Base-by-base conservation (phyloP, 106 monocot genomes). In the Platanthera guangdongensis region DNA sequence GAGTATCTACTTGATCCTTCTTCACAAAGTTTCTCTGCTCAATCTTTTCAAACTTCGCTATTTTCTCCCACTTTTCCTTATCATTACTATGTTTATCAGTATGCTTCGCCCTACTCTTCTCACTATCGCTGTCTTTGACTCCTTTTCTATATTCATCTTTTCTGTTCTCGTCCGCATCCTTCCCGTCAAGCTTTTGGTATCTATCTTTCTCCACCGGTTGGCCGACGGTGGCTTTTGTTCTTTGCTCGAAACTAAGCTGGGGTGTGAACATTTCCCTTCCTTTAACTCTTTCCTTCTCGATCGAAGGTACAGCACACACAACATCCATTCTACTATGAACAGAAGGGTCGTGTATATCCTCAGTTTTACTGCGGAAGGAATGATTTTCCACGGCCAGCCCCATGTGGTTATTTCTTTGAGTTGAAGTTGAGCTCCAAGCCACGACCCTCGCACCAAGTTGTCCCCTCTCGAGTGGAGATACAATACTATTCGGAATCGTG, bases 21-120 rank as follows among this genome's bases (percentile, higher is more conserved):
- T 74, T 75, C 53, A 47, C 73, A 65, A 15, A 68, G 21, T 79
- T 85, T 63, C 15, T 72, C 28, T 78, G 73, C 75, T 85, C 82
- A 54, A 46, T 48, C 45, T 45, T 14, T 70, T 86, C 82, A 45
- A 48, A 28, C 64, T 84, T 80, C 71, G 63, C 77, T 54, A 47
- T 82, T 70, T 83, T 83, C 52, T 77, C 80, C 72, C 64, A 73
- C 45, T 85, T 85, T 81, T 77, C 68, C 84, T 86, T 83, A 72
- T 79, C 82, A 45, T 74, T 80, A 8, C 9, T 3, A 47, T 82
- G 73, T 50, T 72, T 68, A n/a, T 84, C 76, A 51, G 76, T 74
- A 60, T 84, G 76, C 74, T 82, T 84, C 60, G 50, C 45, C 46
- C 77, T 81, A 45, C 64, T 79, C 67, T 80, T 78, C 55, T 78